Evolutionary conservation across 805 yeast species (phyloP), one percentile per base, ranked within the genome.

Genomic region (Wickerhamiella azymoides): DNA sequence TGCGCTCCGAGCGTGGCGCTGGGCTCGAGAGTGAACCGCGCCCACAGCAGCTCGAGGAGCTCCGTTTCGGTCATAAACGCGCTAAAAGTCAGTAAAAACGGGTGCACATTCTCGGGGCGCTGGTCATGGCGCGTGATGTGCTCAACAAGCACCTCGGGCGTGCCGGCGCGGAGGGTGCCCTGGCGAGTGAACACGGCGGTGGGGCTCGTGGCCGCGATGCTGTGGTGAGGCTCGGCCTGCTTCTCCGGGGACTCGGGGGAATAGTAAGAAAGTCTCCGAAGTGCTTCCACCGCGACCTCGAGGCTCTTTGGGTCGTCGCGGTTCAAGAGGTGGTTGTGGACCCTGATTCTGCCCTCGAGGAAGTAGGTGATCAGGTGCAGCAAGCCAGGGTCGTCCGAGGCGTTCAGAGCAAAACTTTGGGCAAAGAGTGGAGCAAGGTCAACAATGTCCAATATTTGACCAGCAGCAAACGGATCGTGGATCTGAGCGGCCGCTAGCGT

Each of bases 111-210:
- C 19, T 71, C 67, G 2, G 78, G 72, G 55, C 79, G 83, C 36
- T 55, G 49, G 35, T 74, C 75, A 57, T 85, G 93, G 57, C 79
- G 81, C 0, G 94, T 84, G 49, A 88, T 67, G 60, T 83, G 84
- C 45, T 85, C 80, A 7, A 89, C 71, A 38, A 89, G 65, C 0
- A 94, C 93, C 38, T 73, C 77, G 39, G 76, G 71, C 0, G 93
- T 74, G 5, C 95, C 96, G 43, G 96, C 96, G 59, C 80, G 81
- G 32, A 86, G 71, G 45, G 70, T 70, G 1, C 88, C 92, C 49
- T 76, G 75, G 26, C 76, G 64, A 51, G 84, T 92, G 54, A 76
- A 77, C 21, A 78, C 32, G 13, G 25, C 33, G 13, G 26, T n/a
- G n/a, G n/a, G n/a, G n/a, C n/a, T n/a, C n/a, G n/a, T n/a, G n/a